Conservation (phyloP, 1,284 basidiomycete species). For the Afroboletus lepidellus region DNA sequence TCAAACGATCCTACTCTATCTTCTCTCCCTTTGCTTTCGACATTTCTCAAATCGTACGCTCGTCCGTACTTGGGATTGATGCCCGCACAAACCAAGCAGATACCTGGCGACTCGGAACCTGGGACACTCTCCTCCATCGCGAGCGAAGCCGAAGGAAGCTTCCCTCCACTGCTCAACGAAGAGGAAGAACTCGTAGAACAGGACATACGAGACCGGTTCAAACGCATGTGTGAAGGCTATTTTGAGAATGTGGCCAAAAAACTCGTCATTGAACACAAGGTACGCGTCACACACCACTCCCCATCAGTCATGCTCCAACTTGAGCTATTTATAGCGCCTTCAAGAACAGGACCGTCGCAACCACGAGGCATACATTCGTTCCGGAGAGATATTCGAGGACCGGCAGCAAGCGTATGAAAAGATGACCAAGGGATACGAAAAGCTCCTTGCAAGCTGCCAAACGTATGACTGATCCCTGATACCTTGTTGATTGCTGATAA, state of each 20-base stretch:
- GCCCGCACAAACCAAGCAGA: slow-evolving; percentile 56
- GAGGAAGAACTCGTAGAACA: slow-evolving; percentile 77
- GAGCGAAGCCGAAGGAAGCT: slow-evolving; percentile 38
- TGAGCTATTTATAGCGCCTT: slow-evolving; percentile 58
- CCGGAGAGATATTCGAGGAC: slow-evolving; percentile 98
- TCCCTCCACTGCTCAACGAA: slow-evolving; percentile 47
- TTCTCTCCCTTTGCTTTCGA: slow-evolving; percentile 81
- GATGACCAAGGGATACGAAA: slow-evolving; percentile 95
- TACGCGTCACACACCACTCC: slow-evolving; percentile 37
- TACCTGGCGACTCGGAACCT: slow-evolving; percentile 50
- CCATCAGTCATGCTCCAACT: not conserved
- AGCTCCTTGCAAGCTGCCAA: slow-evolving; percentile 82
- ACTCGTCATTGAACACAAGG: slow-evolving; percentile 87
- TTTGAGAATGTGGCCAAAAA: slow-evolving; percentile 92
- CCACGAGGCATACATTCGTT: slow-evolving; percentile 98
- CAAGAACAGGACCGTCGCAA: slow-evolving; percentile 96
- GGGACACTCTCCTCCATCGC: slow-evolving; percentile 50
- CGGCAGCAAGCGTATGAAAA: slow-evolving; percentile 98
- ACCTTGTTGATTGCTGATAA: slow-evolving; percentile 4
- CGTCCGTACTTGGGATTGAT: slow-evolving; percentile 77
- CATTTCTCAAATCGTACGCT: slow-evolving; percentile 83
- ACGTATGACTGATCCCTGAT: slow-evolving; percentile 47
- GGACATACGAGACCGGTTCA: slow-evolving; percentile 86
- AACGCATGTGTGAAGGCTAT: slow-evolving; percentile 90
- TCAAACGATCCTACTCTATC: slow-evolving; percentile 84